Percentiles rank a stretch among this genome's conserved stretches.
Evolutionary conservation across 2,329 filamentous ascomycete genomes (phyloP).

Genomic region (Penicillium hordei): DNA sequence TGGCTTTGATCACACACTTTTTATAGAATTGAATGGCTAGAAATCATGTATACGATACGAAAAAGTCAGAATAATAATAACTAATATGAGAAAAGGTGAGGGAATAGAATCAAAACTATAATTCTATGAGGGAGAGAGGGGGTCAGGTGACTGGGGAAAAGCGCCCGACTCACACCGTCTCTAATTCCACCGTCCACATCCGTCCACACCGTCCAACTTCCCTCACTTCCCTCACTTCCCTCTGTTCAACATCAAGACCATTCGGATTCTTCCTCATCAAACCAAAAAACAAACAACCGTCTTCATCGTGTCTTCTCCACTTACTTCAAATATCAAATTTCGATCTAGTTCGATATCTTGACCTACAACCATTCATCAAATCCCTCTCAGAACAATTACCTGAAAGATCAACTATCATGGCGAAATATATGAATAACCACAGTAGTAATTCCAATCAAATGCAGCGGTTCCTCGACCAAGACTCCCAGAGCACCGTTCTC

Average conservation of each 20-base stretch:
- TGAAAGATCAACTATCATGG: conserved; percentile 30
- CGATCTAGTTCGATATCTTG: conserved; percentile 3
- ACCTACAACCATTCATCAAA: conserved; percentile 6
- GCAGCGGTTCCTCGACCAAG: conserved; percentile 58
- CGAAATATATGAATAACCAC: conserved; percentile 63
- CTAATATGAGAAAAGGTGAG: background rate
- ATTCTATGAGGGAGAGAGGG: background rate
- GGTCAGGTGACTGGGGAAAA: conserved; percentile 17
- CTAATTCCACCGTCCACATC: background rate
- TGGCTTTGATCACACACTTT: background rate
- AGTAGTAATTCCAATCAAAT: conserved; percentile 65
- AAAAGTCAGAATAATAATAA: background rate
- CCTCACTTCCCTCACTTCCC: too few species aligned
- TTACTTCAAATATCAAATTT: background rate
- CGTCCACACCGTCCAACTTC: background rate
- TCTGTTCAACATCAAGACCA: conserved; percentile 4
- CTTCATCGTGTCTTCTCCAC: conserved; percentile 11
- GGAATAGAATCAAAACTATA: background rate
- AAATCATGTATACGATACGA: background rate
- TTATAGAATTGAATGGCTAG: background rate
- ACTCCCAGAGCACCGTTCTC: conserved; percentile 68
- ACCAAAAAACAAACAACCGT: background rate
- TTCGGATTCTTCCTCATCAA: background rate
- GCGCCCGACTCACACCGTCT: conserved; percentile 1
- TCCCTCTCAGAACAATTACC: conserved; percentile 1